phyloP scores from a whole-genome alignment of 768 basidiomycete species.

The Amylocystis lapponica region DNA sequence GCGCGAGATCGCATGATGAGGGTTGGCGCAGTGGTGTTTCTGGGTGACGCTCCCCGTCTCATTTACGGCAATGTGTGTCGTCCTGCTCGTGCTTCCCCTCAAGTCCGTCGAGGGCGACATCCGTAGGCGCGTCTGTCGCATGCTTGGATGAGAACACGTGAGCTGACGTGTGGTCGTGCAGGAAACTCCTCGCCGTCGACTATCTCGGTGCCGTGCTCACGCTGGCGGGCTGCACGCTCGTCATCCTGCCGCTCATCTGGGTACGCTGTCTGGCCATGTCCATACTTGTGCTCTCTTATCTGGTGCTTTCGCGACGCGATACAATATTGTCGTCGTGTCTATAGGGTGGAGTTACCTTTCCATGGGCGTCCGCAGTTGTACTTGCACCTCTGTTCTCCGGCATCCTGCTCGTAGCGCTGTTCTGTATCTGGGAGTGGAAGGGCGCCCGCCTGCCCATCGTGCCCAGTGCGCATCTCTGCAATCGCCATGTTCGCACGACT shows the following conservation, averaged over 20 bases:
- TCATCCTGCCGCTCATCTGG: conserved; percentile 72
- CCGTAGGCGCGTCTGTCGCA: no score
- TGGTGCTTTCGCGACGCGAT: no score
- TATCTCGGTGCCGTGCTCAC: conserved; percentile 56
- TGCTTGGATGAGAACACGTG: not conserved
- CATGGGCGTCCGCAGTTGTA: conserved; percentile 66
- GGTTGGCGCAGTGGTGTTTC: conserved; percentile 55
- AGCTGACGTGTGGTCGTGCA: conserved; percentile 15
- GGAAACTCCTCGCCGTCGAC: conserved; percentile 62
- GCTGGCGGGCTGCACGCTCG: conserved; percentile 51
- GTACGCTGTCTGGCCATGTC: conserved; percentile 27
- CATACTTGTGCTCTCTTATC: not conserved
- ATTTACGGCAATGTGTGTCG: conserved; percentile 44
- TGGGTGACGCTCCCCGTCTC: conserved; percentile 67
- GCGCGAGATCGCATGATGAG: no score
- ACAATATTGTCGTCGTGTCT: not conserved
- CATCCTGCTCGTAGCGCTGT: conserved; percentile 44
- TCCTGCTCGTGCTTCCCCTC: conserved; percentile 61
- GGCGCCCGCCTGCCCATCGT: conserved; percentile 66
- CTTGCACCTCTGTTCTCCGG: conserved; percentile 38
- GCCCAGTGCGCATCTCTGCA: conserved; percentile 43
- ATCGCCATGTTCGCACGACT: not conserved
- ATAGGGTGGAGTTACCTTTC: conserved; percentile 67
- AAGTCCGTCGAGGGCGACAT: conserved; percentile 60
- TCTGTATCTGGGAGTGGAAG: conserved; percentile 72